These are phyloP conservation scores for Leptodontidium sp. DNA, from an alignment of 2,329 filamentous ascomycete species.

Conservation along the genomic window DNA sequence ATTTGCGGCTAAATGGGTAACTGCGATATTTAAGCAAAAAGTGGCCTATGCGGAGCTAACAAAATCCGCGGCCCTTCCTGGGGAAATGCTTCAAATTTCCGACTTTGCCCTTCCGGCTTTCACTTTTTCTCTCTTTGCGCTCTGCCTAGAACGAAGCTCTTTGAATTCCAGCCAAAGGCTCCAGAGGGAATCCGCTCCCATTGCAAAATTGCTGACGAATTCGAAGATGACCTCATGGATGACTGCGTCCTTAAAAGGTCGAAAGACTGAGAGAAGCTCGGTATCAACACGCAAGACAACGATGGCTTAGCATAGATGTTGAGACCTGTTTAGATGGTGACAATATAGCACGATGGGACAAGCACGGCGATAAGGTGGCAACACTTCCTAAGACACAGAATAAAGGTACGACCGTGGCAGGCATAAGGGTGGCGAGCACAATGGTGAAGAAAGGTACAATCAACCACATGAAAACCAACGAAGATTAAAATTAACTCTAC, in stretches of 20 bases:
- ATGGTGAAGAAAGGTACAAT: background rate
- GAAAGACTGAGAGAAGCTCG: background rate
- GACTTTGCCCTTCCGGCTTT: no score
- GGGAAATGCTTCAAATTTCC: no score
- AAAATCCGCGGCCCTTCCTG: no score
- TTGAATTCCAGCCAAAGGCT: background rate
- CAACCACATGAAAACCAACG: constrained; percentile 6
- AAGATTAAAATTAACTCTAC: background rate
- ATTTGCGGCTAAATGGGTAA: no score
- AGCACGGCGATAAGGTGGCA: background rate
- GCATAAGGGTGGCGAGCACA: background rate
- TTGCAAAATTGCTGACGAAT: constrained; percentile 16
- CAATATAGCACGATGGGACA: background rate
- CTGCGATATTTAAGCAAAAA: no score
- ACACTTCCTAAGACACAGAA: background rate
- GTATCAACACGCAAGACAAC: background rate
- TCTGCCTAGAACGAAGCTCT: constrained; percentile 2
- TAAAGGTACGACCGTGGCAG: background rate
- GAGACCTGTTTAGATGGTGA: background rate
- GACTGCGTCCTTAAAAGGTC: constrained; percentile 17
- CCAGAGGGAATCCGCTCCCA: background rate
- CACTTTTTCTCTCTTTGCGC: background rate
- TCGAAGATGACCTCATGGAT: constrained; percentile 20
- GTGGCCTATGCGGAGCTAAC: no score
- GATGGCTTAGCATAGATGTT: background rate